A percentile compares a stretch with the other conserved stretches of the same genome.
These are phyloP conservation scores for Phalaenopsis equestris DNA, from an alignment of 106 monocot species.

Conservation along the genomic window DNA sequence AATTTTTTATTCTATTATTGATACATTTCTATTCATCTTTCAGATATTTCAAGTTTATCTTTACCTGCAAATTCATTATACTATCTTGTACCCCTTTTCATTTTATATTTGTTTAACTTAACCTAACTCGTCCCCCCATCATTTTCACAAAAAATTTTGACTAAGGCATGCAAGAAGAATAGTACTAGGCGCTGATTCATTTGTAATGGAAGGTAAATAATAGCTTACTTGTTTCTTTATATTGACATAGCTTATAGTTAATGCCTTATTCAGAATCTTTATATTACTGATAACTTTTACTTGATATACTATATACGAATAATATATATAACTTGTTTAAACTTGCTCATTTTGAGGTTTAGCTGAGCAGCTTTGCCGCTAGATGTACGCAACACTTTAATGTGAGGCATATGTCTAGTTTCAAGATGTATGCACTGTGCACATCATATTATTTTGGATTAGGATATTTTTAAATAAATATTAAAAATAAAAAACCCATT, in stretches of 20 bases:
- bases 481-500: too few species aligned
- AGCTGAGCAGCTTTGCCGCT: too few species aligned
- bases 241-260: not conserved
- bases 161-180: not conserved
- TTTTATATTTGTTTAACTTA: not conserved
- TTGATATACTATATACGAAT: not conserved
- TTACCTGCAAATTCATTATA: not conserved
- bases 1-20: not conserved
- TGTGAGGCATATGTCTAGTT: too few species aligned
- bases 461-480: too few species aligned
- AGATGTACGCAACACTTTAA: too few species aligned
- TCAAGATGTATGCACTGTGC: too few species aligned
- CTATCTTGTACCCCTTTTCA: not conserved
- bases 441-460: too few species aligned
- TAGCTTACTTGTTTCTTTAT: not conserved
- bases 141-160: not conserved
- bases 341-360: too few species aligned
- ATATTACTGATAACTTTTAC: not conserved
- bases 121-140: not conserved
- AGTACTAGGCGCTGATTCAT: not conserved
- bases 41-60: not conserved
- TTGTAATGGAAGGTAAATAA: not conserved
- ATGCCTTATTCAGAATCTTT: not conserved
- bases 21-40: constrained; percentile 1
- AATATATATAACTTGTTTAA: not conserved